These are phyloP conservation scores for Hansfordia pulvinata DNA, from an alignment of 2,329 filamentous ascomycete genomes.

Conservation along the genomic window DNA sequence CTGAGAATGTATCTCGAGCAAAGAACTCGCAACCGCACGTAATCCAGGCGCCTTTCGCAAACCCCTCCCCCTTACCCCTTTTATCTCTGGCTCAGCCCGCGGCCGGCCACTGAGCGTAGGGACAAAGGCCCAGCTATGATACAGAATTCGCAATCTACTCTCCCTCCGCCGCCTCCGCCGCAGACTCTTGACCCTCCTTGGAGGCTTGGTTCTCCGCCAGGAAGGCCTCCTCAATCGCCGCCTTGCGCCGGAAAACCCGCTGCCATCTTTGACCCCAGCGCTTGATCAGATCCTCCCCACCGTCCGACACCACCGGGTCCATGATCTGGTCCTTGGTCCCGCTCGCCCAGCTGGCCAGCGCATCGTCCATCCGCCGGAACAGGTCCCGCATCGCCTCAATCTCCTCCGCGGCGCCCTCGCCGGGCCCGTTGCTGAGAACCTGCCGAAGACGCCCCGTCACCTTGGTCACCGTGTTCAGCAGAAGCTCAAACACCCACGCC, in stretches of 20 bases:
- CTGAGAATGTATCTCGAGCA: no score
- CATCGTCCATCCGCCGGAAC: slow-evolving; percentile 70
- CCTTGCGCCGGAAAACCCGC: slow-evolving; percentile 68
- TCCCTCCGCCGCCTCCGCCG: no score
- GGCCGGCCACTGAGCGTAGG: no score
- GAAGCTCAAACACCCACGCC: slow-evolving; percentile 76
- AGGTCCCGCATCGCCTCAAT: slow-evolving; percentile 62
- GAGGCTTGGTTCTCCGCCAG: slow-evolving; percentile 21
- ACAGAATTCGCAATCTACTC: no score
- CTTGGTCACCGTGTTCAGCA: slow-evolving; percentile 78
- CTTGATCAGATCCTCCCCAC: slow-evolving; percentile 53
- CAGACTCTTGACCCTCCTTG: no score
- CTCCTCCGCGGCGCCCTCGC: slow-evolving; percentile 44
- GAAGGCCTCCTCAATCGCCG: slow-evolving; percentile 72
- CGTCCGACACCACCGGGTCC: slow-evolving; percentile 36
- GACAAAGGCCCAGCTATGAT: no score
- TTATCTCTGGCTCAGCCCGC: no score
- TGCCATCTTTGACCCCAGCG: slow-evolving; percentile 81
- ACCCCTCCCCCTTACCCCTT: no score
- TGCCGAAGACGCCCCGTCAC: slow-evolving; percentile 78
- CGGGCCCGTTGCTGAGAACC: slow-evolving; percentile 50
- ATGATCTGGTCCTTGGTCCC: slow-evolving; percentile 65
- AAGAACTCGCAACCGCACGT: no score
- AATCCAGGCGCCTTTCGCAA: no score
- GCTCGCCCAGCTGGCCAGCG: slow-evolving; percentile 56